Evolutionary conservation across 768 basidiomycete species (phyloP).

Genomic region (Lactifluus hygrophoroides): DNA sequence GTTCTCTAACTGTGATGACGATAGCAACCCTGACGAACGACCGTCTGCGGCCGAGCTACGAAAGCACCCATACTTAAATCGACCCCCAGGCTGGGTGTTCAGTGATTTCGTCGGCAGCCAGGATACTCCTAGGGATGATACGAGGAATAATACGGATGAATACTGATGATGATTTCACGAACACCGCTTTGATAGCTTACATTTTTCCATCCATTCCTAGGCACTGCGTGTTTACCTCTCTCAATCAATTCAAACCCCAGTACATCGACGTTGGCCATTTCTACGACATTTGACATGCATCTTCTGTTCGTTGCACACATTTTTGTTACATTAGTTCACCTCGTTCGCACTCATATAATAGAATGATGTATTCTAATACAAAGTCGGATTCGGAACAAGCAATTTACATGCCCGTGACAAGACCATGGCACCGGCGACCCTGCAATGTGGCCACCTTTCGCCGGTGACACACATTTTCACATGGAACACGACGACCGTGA

Average conservation of each 20-base stretch:
- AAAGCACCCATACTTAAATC: constrained; percentile 66
- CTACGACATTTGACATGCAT: constrained; percentile 21
- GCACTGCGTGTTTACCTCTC: constrained; percentile 1
- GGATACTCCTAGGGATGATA: constrained; percentile 3
- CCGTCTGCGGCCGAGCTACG: constrained; percentile 73
- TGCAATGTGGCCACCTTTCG: neutral
- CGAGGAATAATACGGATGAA: constrained; percentile 14
- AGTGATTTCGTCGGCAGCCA: constrained; percentile 41
- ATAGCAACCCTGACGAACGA: constrained; percentile 75
- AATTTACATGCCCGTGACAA: neutral
- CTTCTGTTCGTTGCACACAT: constrained; percentile 16
- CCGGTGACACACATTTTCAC: neutral
- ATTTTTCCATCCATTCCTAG: neutral
- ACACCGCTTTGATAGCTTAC: constrained; percentile 12
- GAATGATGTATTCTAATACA: constrained; percentile 19
- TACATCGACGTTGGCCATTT: constrained; percentile 16
- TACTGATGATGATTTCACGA: constrained; percentile 20
- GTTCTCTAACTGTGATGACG: neutral
- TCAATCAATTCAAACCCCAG: constrained; percentile 1
- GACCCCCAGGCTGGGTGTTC: constrained; percentile 71
- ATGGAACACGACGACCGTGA: neutral
- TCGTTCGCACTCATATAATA: constrained; percentile 16
- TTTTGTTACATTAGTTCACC: constrained; percentile 18
- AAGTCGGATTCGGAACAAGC: neutral
- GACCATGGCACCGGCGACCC: too few relatives aligned